phyloP scores from a whole-genome alignment of 2,329 filamentous ascomycete species.

The Whalleya microplaca region DNA sequence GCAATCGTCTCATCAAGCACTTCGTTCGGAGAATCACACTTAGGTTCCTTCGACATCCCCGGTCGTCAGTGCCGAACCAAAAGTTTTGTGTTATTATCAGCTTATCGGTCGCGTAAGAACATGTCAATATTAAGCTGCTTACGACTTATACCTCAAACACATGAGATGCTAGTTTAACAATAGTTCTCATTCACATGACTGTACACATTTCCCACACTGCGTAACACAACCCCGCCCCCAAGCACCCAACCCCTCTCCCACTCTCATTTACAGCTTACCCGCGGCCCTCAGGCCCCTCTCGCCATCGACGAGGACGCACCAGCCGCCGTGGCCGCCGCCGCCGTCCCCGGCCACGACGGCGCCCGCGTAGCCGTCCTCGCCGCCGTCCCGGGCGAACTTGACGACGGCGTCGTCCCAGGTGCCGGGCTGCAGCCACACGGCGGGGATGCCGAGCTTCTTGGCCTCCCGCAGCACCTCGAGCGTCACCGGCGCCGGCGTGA shows the following conservation, averaged over 20 bases:
- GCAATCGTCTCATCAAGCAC: no score
- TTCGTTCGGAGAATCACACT: no score
- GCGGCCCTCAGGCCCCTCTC: conserved; percentile 63
- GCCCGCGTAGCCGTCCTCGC: conserved; percentile 65
- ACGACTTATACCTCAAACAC: no score
- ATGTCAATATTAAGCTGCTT: no score
- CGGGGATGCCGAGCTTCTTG: conserved; percentile 69
- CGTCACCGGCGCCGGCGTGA: conserved; percentile 83
- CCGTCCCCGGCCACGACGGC: conserved; percentile 68
- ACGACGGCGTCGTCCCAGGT: conserved; percentile 80
- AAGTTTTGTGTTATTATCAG: no score
- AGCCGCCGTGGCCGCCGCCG: conserved; percentile 71
- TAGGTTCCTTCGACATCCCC: no score
- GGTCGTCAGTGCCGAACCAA: no score
- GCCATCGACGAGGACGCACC: conserved; percentile 87
- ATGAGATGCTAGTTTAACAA: no score
- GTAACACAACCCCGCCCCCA: background rate
- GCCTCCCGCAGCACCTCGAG: conserved; percentile 77
- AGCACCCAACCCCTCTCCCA: no score
- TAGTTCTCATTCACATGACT: no score
- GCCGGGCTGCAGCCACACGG: conserved; percentile 90
- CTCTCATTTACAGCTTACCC: conserved; percentile 51
- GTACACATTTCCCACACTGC: no score
- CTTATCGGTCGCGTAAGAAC: no score
- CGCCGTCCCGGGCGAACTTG: conserved; percentile 62